Conservation (phyloP, 2,329 filamentous ascomycete species). For the Talaromyces sp. region DNA sequence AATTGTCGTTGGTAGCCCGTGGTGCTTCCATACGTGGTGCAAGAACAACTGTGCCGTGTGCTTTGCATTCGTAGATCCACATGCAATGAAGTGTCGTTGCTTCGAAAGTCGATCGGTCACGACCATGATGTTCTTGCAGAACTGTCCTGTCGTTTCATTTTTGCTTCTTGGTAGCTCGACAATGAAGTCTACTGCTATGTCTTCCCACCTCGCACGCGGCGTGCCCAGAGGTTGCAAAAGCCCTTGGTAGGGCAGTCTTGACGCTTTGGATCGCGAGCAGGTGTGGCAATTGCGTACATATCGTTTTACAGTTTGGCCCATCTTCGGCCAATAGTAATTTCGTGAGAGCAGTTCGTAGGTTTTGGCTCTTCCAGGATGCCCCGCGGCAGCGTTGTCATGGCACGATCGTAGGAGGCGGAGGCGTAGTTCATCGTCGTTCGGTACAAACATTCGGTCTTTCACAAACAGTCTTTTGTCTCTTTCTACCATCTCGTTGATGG, state of each 20-base stretch:
- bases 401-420: neutral
- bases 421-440: neutral
- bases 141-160: neutral
- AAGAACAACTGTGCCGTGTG: neutral
- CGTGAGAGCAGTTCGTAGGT: neutral
- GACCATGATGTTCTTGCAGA: conserved; percentile 1
- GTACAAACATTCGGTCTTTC: neutral
- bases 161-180: too few species aligned
- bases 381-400: neutral
- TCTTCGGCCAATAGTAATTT: neutral
- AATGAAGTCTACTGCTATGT: conserved; percentile 12
- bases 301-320: neutral
- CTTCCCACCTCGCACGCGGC: conserved; percentile 3
- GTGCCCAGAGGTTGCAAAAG: conserved; percentile 9
- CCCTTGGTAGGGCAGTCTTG: neutral
- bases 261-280: conserved; percentile 4
- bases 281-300: conserved; percentile 2
- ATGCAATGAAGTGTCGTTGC: neutral
- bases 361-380: neutral
- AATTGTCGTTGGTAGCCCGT: conserved; percentile 7
- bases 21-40: neutral
- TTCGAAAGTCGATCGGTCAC: conserved; percentile 16
- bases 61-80: neutral
- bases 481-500: too few species aligned
- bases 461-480: too few species aligned